These are phyloP conservation scores for Didymella sp. DNA, from an alignment of 2,329 filamentous ascomycete genomes.

Conservation along the genomic window DNA sequence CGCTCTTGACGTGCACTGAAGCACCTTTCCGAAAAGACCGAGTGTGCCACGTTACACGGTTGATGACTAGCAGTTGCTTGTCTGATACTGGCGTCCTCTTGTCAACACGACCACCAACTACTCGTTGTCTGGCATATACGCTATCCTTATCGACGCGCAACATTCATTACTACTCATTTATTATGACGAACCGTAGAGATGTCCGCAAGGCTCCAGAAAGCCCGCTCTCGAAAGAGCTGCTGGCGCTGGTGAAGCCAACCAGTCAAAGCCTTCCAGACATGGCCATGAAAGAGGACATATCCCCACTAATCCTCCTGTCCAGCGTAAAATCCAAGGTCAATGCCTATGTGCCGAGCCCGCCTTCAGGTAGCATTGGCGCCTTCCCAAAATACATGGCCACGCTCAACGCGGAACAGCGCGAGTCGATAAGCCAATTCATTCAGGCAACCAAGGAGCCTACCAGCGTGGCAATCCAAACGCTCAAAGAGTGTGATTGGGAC, in stretches of 20 bases:
- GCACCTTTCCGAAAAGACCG: not conserved
- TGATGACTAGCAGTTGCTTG: not conserved
- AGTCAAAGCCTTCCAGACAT: not conserved
- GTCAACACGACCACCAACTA: not conserved
- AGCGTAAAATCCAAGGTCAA: not conserved
- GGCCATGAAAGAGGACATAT: no score
- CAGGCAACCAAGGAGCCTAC: conserved; percentile 5
- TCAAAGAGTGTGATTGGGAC: conserved; percentile 8
- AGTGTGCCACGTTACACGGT: no score
- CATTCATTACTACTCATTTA: not conserved
- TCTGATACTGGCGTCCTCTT: not conserved
- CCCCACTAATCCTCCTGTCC: not conserved
- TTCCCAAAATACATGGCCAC: not conserved
- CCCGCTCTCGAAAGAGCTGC: not conserved
- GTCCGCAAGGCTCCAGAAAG: not conserved
- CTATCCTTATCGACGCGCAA: not conserved
- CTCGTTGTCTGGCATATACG: not conserved
- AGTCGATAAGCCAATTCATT: not conserved
- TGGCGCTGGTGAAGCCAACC: not conserved
- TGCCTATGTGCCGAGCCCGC: not conserved
- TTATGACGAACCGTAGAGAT: not conserved
- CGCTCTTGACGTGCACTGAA: not conserved
- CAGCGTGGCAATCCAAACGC: not conserved
- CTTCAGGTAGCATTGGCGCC: not conserved
- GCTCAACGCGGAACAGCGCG: not conserved